A percentile compares a stretch with the other conserved stretches of the same genome.
These are phyloP conservation scores for Chaetomiaceae sp. DNA, from an alignment of 2,329 filamentous ascomycete species.

Conservation along the genomic window DNA sequence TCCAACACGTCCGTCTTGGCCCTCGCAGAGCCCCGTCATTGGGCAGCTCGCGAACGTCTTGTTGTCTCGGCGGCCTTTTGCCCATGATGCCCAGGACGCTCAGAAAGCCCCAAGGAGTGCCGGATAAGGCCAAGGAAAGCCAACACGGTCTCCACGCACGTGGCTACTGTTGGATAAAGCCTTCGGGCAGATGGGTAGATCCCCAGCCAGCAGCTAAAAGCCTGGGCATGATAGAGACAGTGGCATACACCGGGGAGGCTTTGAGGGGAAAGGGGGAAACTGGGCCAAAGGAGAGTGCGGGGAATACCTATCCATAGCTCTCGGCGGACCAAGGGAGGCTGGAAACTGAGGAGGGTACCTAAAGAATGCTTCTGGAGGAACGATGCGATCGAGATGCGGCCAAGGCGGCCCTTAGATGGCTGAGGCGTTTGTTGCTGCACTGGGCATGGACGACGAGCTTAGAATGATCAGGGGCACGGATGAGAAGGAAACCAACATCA, in stretches of 20 bases:
- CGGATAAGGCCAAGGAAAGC: slow-evolving; percentile 8
- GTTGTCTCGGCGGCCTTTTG: slow-evolving; percentile 2
- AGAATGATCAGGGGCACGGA: too few relatives aligned
- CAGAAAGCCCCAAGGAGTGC: slow-evolving; percentile 4
- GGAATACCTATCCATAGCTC: too few relatives aligned
- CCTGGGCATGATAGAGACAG: slow-evolving; percentile 13
- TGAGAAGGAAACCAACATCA: too few relatives aligned
- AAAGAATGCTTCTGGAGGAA: too few relatives aligned
- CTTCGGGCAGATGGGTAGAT: slow-evolving; percentile 27
- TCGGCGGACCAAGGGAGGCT: slow-evolving; percentile 13
- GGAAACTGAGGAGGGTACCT: neutral
- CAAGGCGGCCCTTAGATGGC: too few relatives aligned
- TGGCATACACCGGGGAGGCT: slow-evolving; percentile 8
- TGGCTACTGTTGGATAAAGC: slow-evolving; percentile 25
- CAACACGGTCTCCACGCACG: slow-evolving; percentile 23
- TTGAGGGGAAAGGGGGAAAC: slow-evolving; percentile 9
- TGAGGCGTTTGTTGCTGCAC: too few relatives aligned
- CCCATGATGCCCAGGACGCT: slow-evolving; percentile 10
- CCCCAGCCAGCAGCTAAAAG: slow-evolving; percentile 2
- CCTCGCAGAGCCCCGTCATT: slow-evolving; percentile 10
- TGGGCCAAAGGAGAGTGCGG: too few relatives aligned
- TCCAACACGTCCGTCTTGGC: slow-evolving; percentile 26
- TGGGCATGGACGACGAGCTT: too few relatives aligned
- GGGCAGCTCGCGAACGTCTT: slow-evolving; percentile 9
- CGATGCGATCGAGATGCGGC: too few relatives aligned